Conservation (phyloP, 495 filamentous ascomycete genomes). For the Neurospora sp. region DNA sequence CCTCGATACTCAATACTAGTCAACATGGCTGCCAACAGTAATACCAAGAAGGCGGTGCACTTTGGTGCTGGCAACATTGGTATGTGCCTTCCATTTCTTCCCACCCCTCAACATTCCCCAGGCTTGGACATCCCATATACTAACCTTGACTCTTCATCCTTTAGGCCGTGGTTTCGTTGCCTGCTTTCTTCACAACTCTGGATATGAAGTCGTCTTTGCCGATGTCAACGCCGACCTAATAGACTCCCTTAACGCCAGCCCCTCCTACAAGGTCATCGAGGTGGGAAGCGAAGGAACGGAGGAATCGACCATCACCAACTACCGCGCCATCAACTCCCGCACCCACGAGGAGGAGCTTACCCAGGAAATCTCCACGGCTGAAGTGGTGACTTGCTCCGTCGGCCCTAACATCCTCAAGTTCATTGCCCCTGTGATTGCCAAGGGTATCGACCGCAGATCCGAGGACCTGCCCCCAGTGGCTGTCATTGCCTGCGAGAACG, state of each 20-base stretch:
- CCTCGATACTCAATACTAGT: neutral
- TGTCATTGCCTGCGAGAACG: constrained; percentile 97
- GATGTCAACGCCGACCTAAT: constrained; percentile 83
- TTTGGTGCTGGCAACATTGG: constrained; percentile 92
- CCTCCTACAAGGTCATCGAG: constrained; percentile 83
- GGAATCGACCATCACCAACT: constrained; percentile 78
- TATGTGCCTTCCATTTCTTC: constrained; percentile 4
- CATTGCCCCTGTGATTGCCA: constrained; percentile 86
- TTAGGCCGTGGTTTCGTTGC: constrained; percentile 47
- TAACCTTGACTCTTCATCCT: constrained; percentile 9
- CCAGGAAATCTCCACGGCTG: constrained; percentile 74
- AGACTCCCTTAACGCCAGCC: constrained; percentile 57
- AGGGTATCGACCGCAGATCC: constrained; percentile 68
- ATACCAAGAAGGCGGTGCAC: constrained; percentile 70
- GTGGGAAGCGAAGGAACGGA: constrained; percentile 77
- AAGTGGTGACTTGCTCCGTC: constrained; percentile 91
- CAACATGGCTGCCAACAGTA: constrained; percentile 8
- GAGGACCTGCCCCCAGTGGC: constrained; percentile 62
- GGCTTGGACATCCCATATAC: neutral
- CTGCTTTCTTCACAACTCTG: constrained; percentile 69
- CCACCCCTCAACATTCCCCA: neutral
- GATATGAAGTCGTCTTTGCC: constrained; percentile 89
- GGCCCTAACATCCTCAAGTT: constrained; percentile 93
- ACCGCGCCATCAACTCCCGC: constrained; percentile 91
- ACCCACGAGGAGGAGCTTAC: constrained; percentile 69